phyloP scores from a whole-genome alignment of 2,329 filamentous ascomycete genomes.

The Nemania sp. region DNA sequence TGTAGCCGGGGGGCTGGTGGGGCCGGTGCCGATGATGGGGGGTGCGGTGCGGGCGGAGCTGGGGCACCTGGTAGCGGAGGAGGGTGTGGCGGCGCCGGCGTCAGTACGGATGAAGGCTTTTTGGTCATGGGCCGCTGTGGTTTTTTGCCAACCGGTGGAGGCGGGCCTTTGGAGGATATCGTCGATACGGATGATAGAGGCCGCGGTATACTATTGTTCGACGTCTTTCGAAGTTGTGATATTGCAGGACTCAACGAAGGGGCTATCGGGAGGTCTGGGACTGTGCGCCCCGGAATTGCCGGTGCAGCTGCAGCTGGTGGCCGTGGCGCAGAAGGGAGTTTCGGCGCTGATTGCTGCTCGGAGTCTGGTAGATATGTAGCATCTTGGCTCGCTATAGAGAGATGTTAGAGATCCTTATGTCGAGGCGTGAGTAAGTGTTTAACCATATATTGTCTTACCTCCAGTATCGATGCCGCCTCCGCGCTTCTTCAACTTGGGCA shows the following conservation, averaged over 20 bases:
- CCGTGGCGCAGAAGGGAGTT: conserved; percentile 61
- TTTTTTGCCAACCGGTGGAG: conserved; percentile 79
- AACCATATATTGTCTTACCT: conserved; percentile 45
- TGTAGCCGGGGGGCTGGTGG: conserved; percentile 37
- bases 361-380: conserved; percentile 81
- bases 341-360: conserved; percentile 63
- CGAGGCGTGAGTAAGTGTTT: neutral
- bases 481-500: conserved; percentile 90
- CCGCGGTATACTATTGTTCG: conserved; percentile 53
- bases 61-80: conserved; percentile 41
- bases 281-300: conserved; percentile 59
- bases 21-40: conserved; percentile 52
- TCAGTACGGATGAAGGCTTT: conserved; percentile 53
- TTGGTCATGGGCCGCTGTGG: conserved; percentile 64
- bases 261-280: conserved; percentile 36
- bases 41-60: conserved; percentile 43
- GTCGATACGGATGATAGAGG: conserved; percentile 65
- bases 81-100: conserved; percentile 35
- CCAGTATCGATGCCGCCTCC: conserved; percentile 80
- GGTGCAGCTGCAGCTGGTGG: conserved; percentile 65
- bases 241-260: conserved; percentile 47
- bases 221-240: conserved; percentile 64
- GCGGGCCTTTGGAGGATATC: conserved; percentile 68
- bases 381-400: conserved; percentile 60
- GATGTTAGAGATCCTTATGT: conserved; percentile 29